Base-by-base conservation (phyloP, 108 stramenopile species). In the Conticribra weissflogii region DNA sequence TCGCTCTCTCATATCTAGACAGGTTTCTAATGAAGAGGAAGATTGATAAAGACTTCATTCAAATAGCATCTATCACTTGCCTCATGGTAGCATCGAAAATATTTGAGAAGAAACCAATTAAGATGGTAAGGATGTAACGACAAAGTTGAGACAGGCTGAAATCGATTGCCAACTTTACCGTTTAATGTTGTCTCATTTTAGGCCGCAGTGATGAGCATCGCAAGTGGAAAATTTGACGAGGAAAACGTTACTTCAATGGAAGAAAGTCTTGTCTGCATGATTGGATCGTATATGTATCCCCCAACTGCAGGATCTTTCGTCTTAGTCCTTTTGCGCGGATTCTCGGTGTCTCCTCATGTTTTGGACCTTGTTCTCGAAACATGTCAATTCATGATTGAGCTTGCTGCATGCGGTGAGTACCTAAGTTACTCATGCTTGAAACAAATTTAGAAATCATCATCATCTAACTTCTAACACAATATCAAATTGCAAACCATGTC, bases 341-440 rank as follows among this genome's bases (percentile, higher is more conserved):
- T 70, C 17, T 27, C 58, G 2, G 23, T 49, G 25, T 21, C 33
- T 17, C 14, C 24, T 2, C 41, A 55, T 32, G n/a, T 34, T 3
- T 41, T 70, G 18, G 12, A 68, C 33, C 3, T 22, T 0, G 48
- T 69, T 12, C 45, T 71, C n/a, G 76, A 78, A 18, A 53, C 22
- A 19, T 64, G 45, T 21, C 76, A 70, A 52, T 78, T 78, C 63
- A 50, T 78, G 55, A 78, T 70, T 17, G 66, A 78, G 50, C 18
- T 78, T 22, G 63, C 76, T 3, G 61, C 63, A 28, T 78, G 76
- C 21, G 76, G 59, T 54, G 12, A 41, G 36, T 41, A 8, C 36
- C 19, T 48, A 48, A 29, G 25, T 25, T n/a, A n/a, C n/a, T n/a
- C n/a, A n/a, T n/a, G n/a, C n/a, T n/a, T n/a, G n/a, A n/a, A n/a